Base-by-base conservation (phyloP, 768 basidiomycete species). In the Russula griseocarnosa region DNA sequence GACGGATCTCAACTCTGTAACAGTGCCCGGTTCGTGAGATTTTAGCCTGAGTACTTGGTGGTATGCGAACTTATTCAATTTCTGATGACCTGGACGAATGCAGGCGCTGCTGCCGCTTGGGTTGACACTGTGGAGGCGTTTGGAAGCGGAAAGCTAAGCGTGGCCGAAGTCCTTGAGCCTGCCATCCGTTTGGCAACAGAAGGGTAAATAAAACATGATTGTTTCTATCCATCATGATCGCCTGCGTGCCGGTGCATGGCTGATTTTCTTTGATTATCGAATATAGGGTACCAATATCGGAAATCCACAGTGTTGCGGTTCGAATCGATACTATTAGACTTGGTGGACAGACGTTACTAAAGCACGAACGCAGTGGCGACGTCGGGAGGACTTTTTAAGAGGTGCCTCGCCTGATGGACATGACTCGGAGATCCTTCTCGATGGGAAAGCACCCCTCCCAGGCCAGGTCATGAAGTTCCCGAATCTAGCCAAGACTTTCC, bases 41-140 rank as follows among this genome's bases (percentile, higher is more conserved):
- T 13, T 65, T 10, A 16, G 20, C 20, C 26, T 52, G 16, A 14
- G 4, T 9, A 22, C 9, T 40, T 40, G 38, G 7, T 36, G 5
- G 63, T 26, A 58, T 11, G 16, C 61, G 11, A 30, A 10, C 38
- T 22, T 66, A 10, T 28, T 5, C n/a, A n/a, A 28, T 46, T 44
- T 42, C 18, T 62, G 62, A 42, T 51, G 16, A 18, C 30, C 20
- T n/a, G 22, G 18, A 50, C 36, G 74, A 71, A 71, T 76, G 69
- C 71, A 83, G 94, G 96, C 56, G 89, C 91, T n/a, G 92, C 95
- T 3, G 91, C 94, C 38, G 94, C 94, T 18, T 98, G 96, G 95
- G 79, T 91, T 20, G 97, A 98, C 73, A 90, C 94, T 0, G 80
- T 98, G 38, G 83, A 90, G 64, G 77, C 78, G 44, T 85, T 97